These are phyloP conservation scores for Rhinocladiella similis DNA, from an alignment of 2,329 filamentous ascomycete genomes.

Conservation along the genomic window DNA sequence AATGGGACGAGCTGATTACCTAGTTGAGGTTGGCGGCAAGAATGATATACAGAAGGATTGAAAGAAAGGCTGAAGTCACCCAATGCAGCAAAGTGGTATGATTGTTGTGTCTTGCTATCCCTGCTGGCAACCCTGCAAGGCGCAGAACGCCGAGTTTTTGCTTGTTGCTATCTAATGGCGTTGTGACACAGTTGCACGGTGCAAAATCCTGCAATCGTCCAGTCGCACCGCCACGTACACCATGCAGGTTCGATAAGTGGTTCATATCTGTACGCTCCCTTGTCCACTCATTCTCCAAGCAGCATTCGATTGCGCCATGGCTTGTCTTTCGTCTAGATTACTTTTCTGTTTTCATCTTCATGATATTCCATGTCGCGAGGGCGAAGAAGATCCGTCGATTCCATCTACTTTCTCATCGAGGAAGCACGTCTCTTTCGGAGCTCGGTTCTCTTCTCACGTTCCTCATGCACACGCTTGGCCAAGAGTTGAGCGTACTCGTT, in stretches of 20 bases:
- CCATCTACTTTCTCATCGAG: constrained; percentile 81
- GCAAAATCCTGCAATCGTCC: constrained; percentile 9
- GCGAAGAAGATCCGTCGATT: not conserved
- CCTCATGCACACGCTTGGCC: constrained; percentile 94
- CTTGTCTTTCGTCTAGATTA: not conserved
- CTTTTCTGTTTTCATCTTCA: not conserved
- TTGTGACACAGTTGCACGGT: constrained; percentile 7
- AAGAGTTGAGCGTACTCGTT: constrained; percentile 96
- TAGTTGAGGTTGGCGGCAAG: not conserved
- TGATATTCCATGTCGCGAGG: not conserved
- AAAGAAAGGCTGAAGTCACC: not conserved
- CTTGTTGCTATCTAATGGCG: constrained; percentile 1
- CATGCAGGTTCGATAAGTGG: not conserved
- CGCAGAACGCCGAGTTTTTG: not conserved
- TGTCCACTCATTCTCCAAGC: not conserved
- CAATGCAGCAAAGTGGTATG: not conserved
- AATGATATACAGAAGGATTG: not conserved
- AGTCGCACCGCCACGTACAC: not conserved
- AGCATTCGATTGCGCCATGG: not conserved
- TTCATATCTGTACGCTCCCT: not conserved
- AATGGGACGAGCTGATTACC: not conserved
- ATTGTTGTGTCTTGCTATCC: constrained; percentile 9
- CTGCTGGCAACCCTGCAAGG: constrained; percentile 1
- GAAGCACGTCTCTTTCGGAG: constrained; percentile 94
- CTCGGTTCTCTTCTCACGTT: constrained; percentile 91